Conservation (phyloP, 2,329 filamentous ascomycete species). For the Sporothrix luriei region DNA sequence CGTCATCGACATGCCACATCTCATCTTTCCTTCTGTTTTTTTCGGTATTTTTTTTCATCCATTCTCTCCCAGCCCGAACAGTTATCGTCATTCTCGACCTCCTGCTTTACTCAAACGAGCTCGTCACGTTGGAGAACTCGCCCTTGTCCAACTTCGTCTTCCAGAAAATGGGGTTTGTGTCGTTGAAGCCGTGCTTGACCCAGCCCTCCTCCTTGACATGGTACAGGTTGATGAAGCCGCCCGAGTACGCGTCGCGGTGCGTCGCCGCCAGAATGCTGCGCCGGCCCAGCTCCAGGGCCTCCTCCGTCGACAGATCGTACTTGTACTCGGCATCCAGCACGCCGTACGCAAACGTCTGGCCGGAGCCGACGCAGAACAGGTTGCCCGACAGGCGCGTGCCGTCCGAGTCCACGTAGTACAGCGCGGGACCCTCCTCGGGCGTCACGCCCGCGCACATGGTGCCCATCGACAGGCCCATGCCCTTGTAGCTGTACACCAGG, state of each 20-base stretch:
- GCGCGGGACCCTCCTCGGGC: constrained; percentile 89
- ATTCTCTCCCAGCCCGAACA: background rate
- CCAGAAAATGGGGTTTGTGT: constrained; percentile 99
- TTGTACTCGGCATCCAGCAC: constrained; percentile 94
- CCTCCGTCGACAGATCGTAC: constrained; percentile 84
- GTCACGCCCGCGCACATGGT: constrained; percentile 99
- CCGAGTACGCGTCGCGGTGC: constrained; percentile 97
- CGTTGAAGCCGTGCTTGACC: constrained; percentile 97
- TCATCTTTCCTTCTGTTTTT: constrained; percentile 12
- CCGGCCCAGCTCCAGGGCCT: constrained; percentile 86
- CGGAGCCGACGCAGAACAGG: constrained; percentile 96
- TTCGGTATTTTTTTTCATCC: background rate
- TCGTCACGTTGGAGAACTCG: constrained; percentile 95
- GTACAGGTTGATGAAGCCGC: constrained; percentile 98
- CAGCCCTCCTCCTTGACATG: constrained; percentile 98
- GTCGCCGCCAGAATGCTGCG: constrained; percentile 94
- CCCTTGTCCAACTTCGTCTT: constrained; percentile 98
- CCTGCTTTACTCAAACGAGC: constrained; percentile 61
- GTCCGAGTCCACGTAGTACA: constrained; percentile 99
- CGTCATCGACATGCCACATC: background rate
- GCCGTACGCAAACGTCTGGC: constrained; percentile 98
- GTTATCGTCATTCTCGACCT: no score
- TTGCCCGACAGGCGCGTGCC: constrained; percentile 91
- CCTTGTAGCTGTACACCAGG: constrained; percentile 97
- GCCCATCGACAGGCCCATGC: constrained; percentile 97